Evolutionary conservation across 257 asterid genomes (phyloP).

Genomic region (Cordia subcordata): DNA sequence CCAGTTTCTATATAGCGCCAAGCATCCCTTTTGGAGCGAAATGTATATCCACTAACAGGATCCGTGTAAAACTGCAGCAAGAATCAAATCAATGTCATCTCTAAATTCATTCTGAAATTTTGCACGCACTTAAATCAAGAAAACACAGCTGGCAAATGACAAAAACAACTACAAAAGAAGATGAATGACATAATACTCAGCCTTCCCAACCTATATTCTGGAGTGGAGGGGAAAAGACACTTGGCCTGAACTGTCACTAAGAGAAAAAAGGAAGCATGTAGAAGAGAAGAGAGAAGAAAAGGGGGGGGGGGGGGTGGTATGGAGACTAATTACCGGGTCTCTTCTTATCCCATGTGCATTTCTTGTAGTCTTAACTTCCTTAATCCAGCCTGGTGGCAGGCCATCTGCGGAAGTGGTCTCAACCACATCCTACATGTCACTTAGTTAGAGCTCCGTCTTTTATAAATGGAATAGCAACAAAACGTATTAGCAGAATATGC

Average conservation of each 20-base stretch:
- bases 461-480: not conserved
- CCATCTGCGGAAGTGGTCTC: conserved; percentile 11
- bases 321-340: conserved; percentile 11
- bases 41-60: conserved; percentile 17
- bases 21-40: conserved; percentile 15
- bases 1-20: conserved; percentile 23
- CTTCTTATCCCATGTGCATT: conserved; percentile 7
- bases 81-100: not conserved
- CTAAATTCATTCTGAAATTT: not conserved
- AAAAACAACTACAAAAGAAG: not conserved
- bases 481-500: not conserved
- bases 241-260: no score
- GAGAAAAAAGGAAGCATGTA: no score
- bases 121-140: not conserved
- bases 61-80: conserved; percentile 7
- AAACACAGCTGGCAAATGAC: not conserved
- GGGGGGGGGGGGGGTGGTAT: no score
- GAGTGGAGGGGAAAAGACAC: no score
- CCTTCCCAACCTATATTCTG: no score
- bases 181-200: not conserved
- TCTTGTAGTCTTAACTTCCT: conserved; percentile 12
- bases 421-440: conserved; percentile 28
- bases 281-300: no score
- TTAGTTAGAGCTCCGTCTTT: conserved; percentile 13
- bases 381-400: conserved; percentile 23